Base-by-base conservation (phyloP, 177 flowering plant species). In the Vitis hybrid region DNA sequence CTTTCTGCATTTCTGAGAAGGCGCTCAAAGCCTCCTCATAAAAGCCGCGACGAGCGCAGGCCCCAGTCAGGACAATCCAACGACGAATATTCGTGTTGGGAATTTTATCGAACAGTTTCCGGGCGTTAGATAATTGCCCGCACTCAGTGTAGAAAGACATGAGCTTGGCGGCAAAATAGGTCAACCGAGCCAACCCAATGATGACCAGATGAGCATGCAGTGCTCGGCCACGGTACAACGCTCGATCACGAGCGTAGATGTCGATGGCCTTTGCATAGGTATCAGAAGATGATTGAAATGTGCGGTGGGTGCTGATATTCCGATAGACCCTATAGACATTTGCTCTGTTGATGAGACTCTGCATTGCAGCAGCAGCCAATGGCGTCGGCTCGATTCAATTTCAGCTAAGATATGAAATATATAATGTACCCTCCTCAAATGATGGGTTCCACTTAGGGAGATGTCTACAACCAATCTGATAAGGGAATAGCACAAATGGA, bases 71-170 rank as follows among this genome's bases (percentile, higher is more conserved):
- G 5, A 77, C 86, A 7, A 82, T 73, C 94, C 97, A 93, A 3
- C 91, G 76, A 1, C 87, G 77, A 26, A 68, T 22, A 55, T 84
- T 81, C 49, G 82, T 55, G 2, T 65, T 3, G 26, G 92, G 90
- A 71, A 89, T 90, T 85, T 65, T 50, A 45, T 90, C 91, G 73
- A 94, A 90, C 93, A 92, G 39, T 26, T 75, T 77, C 0, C 87
- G 86, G 3, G 97, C 96, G 61, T 76, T 55, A 0, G 15, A 15
- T 13, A 79, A 8, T 52, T 75, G 68, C 8, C 84, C 79, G 56
- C 90, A 85, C 16, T 76, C 81, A 0, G 73, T n/a, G 68, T 92
- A 92, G 51, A 89, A 81, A 0, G 72, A 26, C 7, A 94, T 79
- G 64, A 94, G 85, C 80, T 88, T 90, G 70, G 86, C 72, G 16